phyloP scores from a whole-genome alignment of 23 red algal genomes.

The Gracilaria domingensis region DNA sequence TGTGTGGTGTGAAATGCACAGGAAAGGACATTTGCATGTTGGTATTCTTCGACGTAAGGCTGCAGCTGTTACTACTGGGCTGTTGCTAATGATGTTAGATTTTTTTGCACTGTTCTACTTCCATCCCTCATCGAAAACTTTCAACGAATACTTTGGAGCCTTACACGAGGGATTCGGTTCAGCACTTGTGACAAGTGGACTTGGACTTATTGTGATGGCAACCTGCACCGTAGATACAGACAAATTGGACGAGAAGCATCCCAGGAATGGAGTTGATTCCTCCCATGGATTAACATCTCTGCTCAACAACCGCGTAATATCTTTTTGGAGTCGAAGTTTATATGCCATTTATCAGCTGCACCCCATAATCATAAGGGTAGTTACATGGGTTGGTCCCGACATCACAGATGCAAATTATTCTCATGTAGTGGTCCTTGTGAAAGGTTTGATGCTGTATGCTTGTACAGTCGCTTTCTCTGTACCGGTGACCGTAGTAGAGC shows the following conservation, averaged over 20 bases:
- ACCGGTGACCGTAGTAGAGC: too few relatives aligned
- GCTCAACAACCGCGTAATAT: conserved; percentile 1
- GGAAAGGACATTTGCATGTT: neutral
- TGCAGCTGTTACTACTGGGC: too few relatives aligned
- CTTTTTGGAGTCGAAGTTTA: neutral
- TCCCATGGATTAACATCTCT: neutral
- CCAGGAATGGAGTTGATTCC: too few relatives aligned
- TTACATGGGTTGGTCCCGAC: conserved; percentile 3
- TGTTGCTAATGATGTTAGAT: neutral
- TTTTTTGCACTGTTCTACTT: neutral
- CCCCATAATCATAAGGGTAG: neutral
- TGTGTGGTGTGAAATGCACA: conserved; percentile 9
- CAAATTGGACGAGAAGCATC: too few relatives aligned
- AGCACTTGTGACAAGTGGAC: too few relatives aligned
- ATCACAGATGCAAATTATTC: neutral
- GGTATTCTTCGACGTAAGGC: neutral
- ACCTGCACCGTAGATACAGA: too few relatives aligned
- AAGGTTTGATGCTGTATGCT: too few relatives aligned
- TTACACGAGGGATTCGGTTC: neutral
- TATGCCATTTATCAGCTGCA: conserved; percentile 18
- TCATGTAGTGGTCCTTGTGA: neutral
- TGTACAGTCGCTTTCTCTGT: too few relatives aligned
- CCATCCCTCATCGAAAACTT: conserved; percentile 9
- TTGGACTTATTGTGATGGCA: too few relatives aligned
- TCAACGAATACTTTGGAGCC: neutral